A percentile compares a stretch with the other conserved stretches of the same genome.
Conservation (phyloP, 495 filamentous ascomycete species). For the Xylaria acuta region DNA sequence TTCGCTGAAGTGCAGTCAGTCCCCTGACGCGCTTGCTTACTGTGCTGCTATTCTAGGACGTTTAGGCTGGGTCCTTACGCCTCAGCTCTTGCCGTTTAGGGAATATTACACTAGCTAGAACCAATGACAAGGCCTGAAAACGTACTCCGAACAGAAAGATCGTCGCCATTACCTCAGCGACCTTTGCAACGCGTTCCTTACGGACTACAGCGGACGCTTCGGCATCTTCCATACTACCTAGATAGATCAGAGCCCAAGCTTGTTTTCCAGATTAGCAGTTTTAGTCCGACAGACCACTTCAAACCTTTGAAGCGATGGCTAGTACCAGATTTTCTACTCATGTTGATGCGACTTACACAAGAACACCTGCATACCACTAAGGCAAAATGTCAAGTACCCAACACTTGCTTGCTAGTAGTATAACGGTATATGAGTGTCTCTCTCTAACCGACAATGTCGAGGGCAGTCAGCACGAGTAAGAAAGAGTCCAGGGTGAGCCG, state of each 20-base stretch:
- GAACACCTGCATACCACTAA: not conserved
- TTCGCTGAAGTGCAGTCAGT: constrained; percentile 10
- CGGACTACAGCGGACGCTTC: constrained; percentile 1
- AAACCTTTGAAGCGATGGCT: not conserved
- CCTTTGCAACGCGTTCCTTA: not conserved
- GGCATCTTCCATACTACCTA: constrained; percentile 1
- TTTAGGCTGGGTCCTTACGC: constrained; percentile 19
- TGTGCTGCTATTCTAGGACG: constrained; percentile 21
- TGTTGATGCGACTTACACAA: not conserved
- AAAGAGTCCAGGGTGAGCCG: not conserved
- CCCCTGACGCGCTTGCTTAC: constrained; percentile 18
- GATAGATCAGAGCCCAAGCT: not conserved
- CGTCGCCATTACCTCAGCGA: constrained; percentile 12
- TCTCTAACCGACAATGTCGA: not conserved
- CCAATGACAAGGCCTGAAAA: constrained; percentile 13
- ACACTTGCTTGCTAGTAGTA: not conserved
- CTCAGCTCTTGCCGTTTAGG: constrained; percentile 19
- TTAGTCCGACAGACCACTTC: too few relatives aligned
- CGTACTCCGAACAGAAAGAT: not conserved
- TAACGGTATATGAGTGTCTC: not conserved
- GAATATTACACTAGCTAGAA: not conserved
- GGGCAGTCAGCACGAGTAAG: constrained; percentile 10
- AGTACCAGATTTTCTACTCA: not conserved
- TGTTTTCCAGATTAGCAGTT: not conserved
- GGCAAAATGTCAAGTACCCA: not conserved